Base-by-base conservation (phyloP, 2,329 filamentous ascomycete species). In the Amesomyces nigricolor region DNA sequence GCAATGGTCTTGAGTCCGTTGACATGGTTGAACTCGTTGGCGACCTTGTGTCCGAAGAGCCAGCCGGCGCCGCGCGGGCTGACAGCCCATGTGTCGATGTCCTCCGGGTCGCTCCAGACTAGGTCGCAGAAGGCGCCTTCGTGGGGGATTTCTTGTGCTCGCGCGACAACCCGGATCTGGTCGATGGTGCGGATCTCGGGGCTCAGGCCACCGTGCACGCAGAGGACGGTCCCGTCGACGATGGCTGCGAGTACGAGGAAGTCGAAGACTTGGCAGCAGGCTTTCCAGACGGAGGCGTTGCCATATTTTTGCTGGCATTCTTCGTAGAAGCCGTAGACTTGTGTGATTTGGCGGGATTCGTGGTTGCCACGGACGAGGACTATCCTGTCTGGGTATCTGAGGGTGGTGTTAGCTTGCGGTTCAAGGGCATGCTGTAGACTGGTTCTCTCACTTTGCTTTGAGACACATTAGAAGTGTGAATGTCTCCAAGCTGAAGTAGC, bases 261-360 rank as follows among this genome's bases (percentile, higher is more conserved):
- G 72, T 99, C 94, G 71, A 99, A 99, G 74, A 99, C 96, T 70
- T 99, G 94, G 61, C 94, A 99, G 72, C 96, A 99, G 57, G 96
- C 94, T 72, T 99, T 95, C 94, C 94, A 99, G n/a, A 99, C 94
- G 47, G 95, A 96, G 11, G 94, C 91, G 68, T 96, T 97, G 67
- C 94, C 94, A 70, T 99, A 99, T 73, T 99, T 99, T 66, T 94
- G 88, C 54, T 91, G 91, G 72, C 94, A 99, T 71, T 99, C 94
- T 58, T 95, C 96, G 73, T 99, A 99, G 73, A 99, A 99, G 52
- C 94, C 94, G 71, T 99, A 99, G 19, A 95, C 96, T 68, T 99
- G 94, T 8, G 94, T 99, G 61, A 99, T 95, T 66, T 95, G 94
- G 61, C 94, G 86, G 26, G 91, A 96, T 73, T 99, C 94, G 75